Base-by-base conservation (phyloP, 192 early-diverging fungal genomes). In the Podochytrium sp. region DNA sequence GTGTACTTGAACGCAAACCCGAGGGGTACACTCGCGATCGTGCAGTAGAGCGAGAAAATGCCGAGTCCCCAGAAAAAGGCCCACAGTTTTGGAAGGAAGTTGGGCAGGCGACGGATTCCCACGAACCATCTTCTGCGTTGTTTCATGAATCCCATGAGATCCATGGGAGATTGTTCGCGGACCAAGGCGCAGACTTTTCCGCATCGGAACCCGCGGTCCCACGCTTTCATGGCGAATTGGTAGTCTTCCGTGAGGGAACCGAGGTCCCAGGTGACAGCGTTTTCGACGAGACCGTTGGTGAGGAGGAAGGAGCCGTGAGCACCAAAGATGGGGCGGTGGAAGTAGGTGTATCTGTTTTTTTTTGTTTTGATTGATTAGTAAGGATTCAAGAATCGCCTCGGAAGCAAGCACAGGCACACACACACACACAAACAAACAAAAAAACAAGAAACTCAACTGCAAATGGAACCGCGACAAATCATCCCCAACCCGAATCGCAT, bases 401-500 rank as follows among this genome's bases (percentile, higher is more conserved):
- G 59, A 39, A 35, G 66, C 20, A 34, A 69, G 51, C n/a, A n/a
- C n/a, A n/a, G n/a, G n/a, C n/a, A n/a, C n/a, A n/a, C n/a, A n/a
- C n/a, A n/a, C 29, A 29, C 55, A 2, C 14, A 1, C 0, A 29
- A 27, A 27, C 29, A 23, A 34, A 41, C 33, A 0, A 27, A 69
- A 69, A 41, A 63, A 37, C 23, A 70, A 56, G 50, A 55, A n/a
- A 75, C 65, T 70, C 43, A 43, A 76, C 76, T 87, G 85, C 58
- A 87, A 72, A 34, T 87, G 85, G 76, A 87, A 87, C 12, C 85
- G 79, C 37, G 81, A 68, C 71, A 87, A 40, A 63, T 87, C 85
- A 60, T 87, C 85, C 51, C 85, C 85, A 52, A 87, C 85, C 56
- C 85, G 81, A 70, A 87, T 77, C 33, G 85, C 85, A 74, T 87